Base-by-base conservation (phyloP, 345 rosid genomes). In the Heritiera fomes region DNA sequence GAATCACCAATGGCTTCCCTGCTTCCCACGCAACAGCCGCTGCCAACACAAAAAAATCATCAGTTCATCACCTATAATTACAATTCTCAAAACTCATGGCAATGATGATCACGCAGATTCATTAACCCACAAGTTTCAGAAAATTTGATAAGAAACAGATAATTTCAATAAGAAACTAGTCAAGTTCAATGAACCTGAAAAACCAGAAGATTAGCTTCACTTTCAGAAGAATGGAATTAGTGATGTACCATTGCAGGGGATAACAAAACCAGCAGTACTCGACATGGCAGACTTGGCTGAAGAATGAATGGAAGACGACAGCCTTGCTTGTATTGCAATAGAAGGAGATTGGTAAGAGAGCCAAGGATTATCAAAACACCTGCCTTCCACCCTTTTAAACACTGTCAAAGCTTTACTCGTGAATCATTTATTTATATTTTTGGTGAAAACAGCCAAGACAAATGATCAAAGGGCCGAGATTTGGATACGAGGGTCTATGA, bases 21-120 rank as follows among this genome's bases (percentile, higher is more conserved):
- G 88, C 84, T 59, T 81, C 88, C 84, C 83, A 85, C 28, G 84
- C 83, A 45, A 85, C 88, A 1, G 83, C 86, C 40, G 84, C 86
- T 85, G 63, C 80, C 65, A 58, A 76, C 23, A 17, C 63, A 59
- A 60, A 28, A 23, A 60, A 60, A 28, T 3, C 43, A 3, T 41
- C 2, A 34, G 3, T 34, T n/a, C 15, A 55, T 55, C 59, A 55
- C 0, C 61, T 56, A 56, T 55, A n/a, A 56, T 18, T 18, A 56
- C 28, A 56, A n/a, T 56, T 56, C 13, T 28, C 7, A 60, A 20
- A 60, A n/a, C 64, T 11, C 32, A 60, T 60, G 17, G 17, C 13
- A 50, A 40, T 5, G 43, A 12, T 50, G 55, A 12, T 50, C 55
- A 12, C 13, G 15, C 13, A 50, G 4, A 50, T 13, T 50, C 55